Evolutionary conservation across 805 yeast genomes (phyloP), one percentile per base, ranked within the genome.

Genomic region (Kregervanrija delftensis): DNA sequence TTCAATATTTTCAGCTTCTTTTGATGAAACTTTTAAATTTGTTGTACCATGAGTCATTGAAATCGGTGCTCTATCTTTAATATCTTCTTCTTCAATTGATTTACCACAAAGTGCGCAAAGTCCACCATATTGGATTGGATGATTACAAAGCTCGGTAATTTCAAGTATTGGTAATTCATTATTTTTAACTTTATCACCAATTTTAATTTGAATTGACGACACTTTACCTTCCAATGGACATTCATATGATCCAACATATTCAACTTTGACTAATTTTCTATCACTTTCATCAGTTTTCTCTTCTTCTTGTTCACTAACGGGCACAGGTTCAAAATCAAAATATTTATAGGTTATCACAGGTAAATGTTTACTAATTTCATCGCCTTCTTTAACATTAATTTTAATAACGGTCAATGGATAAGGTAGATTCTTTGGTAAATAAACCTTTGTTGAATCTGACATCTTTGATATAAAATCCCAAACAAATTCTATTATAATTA

Each of bases 101-200:
- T 78, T 79, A 5, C 98, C 98, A 62, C 99, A 91, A 15, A 87
- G 64, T 0, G 96, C 97, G 67, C 99, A 91, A 37, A 91, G 71
- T 0, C 98, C 98, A 11, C 95, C 96, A 58, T 83, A 93, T 54
- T 93, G 97, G 28, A 93, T 89, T 1, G 91, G 78, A 64, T 93
- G 99, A 11, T 87, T 73, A 58, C 99, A 93, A 0, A 95, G 88
- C 59, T 95, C 97, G 37, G 68, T 64, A 12, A 91, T 71, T 35
- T 69, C 66, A 30, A 81, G 72, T 11, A 91, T 66, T 3, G 67
- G 67, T 8, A 59, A 55, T 3, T 67, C 67, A 22, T 60, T 45
- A 44, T 76, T 77, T 33, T 71, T 69, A 13, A 91, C 68, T 50
- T 76, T 80, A 53, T 86, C 88, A 35, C 85, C 83, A 1, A 68